Evolutionary conservation across 176 grass and related monocot genomes (phyloP).

Genomic region (Oryza australiensis): DNA sequence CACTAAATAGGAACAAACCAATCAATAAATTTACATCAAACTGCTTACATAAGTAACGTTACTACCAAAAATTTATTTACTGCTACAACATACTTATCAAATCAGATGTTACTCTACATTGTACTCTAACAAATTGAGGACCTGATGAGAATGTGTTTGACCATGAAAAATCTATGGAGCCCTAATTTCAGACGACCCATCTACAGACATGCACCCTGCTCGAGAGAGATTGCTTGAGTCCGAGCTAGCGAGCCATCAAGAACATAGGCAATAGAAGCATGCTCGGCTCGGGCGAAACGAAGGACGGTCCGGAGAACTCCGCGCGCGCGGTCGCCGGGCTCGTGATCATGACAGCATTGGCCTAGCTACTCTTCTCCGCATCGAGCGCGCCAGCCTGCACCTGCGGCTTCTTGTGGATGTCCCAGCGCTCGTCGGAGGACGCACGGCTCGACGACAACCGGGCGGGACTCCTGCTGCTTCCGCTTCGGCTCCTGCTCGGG

Average conservation of each 20-base stretch:
- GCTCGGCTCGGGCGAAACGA: background rate
- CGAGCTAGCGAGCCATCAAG: background rate
- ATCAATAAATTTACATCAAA: background rate
- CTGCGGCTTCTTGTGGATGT: conserved; percentile 5
- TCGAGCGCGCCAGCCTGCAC: background rate
- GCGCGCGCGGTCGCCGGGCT: background rate
- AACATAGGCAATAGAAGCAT: conserved; percentile 23
- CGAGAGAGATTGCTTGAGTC: background rate
- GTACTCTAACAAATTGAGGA: background rate
- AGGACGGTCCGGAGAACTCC: background rate
- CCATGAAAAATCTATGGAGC: background rate
- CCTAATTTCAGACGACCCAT: background rate
- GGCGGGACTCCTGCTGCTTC: no score
- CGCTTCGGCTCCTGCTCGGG: background rate
- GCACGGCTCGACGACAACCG: background rate
- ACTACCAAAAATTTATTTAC: no score
- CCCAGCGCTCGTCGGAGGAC: background rate
- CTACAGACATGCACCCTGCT: background rate
- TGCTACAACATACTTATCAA: background rate
- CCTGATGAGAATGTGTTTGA: background rate
- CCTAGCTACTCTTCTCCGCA: background rate
- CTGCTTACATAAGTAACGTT: background rate
- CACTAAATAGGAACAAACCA: background rate
- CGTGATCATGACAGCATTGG: background rate
- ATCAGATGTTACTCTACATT: background rate